Conservation (phyloP, 2,329 filamentous ascomycete genomes). For the Chaetomiaceae sp. region DNA sequence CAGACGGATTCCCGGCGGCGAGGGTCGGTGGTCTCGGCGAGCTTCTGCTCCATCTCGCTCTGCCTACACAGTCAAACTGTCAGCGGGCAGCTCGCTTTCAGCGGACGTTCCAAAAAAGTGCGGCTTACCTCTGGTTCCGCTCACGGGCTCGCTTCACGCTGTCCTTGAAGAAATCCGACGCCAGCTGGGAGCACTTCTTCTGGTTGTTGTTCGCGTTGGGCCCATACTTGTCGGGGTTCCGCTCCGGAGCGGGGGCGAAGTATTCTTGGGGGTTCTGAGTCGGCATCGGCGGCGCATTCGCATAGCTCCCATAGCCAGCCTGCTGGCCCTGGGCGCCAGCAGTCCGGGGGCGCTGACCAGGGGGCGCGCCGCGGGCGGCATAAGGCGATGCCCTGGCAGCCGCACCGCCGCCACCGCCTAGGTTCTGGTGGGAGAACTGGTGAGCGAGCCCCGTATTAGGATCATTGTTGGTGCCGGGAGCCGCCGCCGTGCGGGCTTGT, state of each 20-base stretch:
- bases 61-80: constrained; percentile 55
- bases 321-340: constrained; percentile 65
- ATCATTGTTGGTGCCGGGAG: constrained; percentile 63
- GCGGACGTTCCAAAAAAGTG: neutral
- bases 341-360: constrained; percentile 75
- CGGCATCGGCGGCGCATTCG: constrained; percentile 66
- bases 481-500: constrained; percentile 51
- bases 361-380: constrained; percentile 60
- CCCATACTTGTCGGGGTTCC: constrained; percentile 77
- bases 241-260: constrained; percentile 73
- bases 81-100: neutral
- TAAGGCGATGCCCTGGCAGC: constrained; percentile 60
- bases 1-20: constrained; percentile 78
- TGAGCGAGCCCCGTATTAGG: constrained; percentile 87
- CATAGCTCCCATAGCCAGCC: constrained; percentile 59
- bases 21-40: constrained; percentile 70
- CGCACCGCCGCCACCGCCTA: constrained; percentile 64
- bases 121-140: constrained; percentile 87
- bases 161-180: constrained; percentile 95
- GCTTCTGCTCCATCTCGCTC: constrained; percentile 82
- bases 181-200: constrained; percentile 64
- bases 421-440: constrained; percentile 95
- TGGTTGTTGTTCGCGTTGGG: constrained; percentile 62
- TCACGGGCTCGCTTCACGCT: constrained; percentile 94
- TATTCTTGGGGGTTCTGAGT: constrained; percentile 59